Evolutionary conservation across 2,329 filamentous ascomycete genomes (phyloP), one percentile per base, ranked within the genome.

Genomic region (Chalaropsis ovoidea): DNA sequence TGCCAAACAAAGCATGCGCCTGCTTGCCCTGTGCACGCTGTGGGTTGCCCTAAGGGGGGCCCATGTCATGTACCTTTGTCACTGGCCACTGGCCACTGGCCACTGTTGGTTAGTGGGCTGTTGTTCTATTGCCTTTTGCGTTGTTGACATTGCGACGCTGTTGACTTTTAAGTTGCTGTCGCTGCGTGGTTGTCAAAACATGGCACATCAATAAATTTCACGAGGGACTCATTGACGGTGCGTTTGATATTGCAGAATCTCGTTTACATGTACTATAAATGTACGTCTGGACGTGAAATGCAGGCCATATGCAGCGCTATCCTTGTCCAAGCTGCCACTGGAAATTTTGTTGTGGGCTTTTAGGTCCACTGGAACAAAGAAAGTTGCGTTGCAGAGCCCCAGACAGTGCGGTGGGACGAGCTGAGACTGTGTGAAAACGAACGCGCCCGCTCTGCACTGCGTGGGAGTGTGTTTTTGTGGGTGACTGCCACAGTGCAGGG

Each of bases 321-420:
- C 64, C 64, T 65, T 65, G 64, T 43, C 49, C 5, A 22, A 17
- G 42, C 56, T 22, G 64, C 42, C 43, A 60, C 56, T 65, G 58
- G 64, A 62, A 62, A 65, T 22, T 56, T 42, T 65, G 43, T 24
- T 62, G 52, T 64, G 63, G 64, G 22, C 42, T 43, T 60, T 58
- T 60, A 27, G 56, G 56, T 65, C 43, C 58, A 65, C 61, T 65
- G 64, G 49, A 42, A 35, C 43, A 19, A 62, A 8, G 13, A 19
- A 62, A 8, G 13, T 13, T 27, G 10, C 42, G 15, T 47, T 10
- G 22, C 24, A n/a, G 35, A 60, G 54, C 24, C 27, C 27, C n/a
- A 11, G 13, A 47, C 61, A 62, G 61, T 62, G 39, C 17, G 42
- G 3, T 1, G 47, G 19, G 11, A 17, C 19, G 22, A 6, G 0